Evolutionary conservation across 805 yeast genomes (phyloP).

Genomic region (Saccharomyces cerevisiae): DNA sequence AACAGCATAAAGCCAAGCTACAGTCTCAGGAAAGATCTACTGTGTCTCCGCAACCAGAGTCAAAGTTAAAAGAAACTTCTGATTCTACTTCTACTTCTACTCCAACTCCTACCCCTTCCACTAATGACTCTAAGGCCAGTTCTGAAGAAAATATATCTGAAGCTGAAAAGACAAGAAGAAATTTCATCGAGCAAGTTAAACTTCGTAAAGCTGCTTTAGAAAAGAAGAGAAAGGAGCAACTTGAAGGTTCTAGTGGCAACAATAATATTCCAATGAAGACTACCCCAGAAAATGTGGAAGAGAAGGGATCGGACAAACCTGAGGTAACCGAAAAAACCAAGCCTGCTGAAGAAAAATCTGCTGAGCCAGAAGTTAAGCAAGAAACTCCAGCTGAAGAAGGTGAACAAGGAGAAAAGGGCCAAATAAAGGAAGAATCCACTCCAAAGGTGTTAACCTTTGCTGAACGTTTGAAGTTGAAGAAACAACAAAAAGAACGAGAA

Average conservation of each 20-base stretch:
- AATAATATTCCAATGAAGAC: background rate
- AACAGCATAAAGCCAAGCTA: slow-evolving; percentile 12
- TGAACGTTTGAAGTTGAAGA: slow-evolving; percentile 15
- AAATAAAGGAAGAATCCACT: slow-evolving; percentile 3
- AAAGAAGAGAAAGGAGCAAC: slow-evolving; percentile 17
- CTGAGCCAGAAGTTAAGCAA: slow-evolving; percentile 6
- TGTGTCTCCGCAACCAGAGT: background rate
- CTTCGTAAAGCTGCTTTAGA: slow-evolving; percentile 27
- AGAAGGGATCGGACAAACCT: background rate
- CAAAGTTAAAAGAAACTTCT: slow-evolving; percentile 2
- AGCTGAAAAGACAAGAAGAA: slow-evolving; percentile 25
- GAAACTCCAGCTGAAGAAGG: slow-evolving; percentile 11
- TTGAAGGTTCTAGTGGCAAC: slow-evolving; percentile 1
- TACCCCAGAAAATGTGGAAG: background rate
- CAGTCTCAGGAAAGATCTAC: background rate
- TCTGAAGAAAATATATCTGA: slow-evolving; percentile 11
- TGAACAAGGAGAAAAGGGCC: slow-evolving; percentile 2
- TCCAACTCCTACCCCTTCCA: slow-evolving; percentile 1
- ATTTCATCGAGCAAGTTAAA: slow-evolving; percentile 29
- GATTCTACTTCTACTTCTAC: background rate
- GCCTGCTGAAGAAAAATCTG: slow-evolving; percentile 3
- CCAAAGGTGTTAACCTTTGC: slow-evolving; percentile 17
- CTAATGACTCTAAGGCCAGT: background rate
- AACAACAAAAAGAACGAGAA: slow-evolving; percentile 4
- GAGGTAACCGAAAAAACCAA: slow-evolving; percentile 1